Base-by-base conservation (phyloP, 768 basidiomycete genomes). In the Naganishia antarctica region DNA sequence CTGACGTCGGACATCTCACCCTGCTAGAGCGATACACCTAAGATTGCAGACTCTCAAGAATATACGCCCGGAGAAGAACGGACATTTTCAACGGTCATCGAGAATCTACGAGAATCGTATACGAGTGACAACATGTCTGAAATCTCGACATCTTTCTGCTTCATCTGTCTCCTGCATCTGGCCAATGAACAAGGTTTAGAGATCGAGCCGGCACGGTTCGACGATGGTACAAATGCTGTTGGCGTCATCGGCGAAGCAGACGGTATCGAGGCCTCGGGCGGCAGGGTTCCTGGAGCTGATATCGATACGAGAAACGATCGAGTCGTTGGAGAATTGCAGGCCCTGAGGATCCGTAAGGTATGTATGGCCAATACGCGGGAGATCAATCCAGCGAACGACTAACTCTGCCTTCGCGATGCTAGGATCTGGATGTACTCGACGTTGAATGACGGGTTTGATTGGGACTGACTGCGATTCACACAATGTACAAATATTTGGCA, bases 121-220 rank as follows among this genome's bases (percentile, higher is more conserved):
- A 91, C 94, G 0, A 80, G 80, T 64, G 93, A 97, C 45, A 97
- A 94, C 81, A 89, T 98, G 87, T 88, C 88, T 43, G 96, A 99
- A 68, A 96, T 98, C 74, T 96, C 92, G 76, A 98, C 96, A 16
- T 94, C 91, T 68, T 98, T 94, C 85, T 98, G 94, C 76, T 99
- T 98, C 81, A 99, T 98, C 76, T 98, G 96, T 73, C 80, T 98
- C 26, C 80, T 99, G 18, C 96, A 98, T 80, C 79, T 98, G 46
- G 94, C 94, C 18, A 98, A 99, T 74, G 96, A 98, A 79, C 89
- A 91, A 71, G 96, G 94, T 1, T 81, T 98, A 51, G 88, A 87
- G 73, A 83, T 99, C 37, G 88, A 79, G 67, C 70, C 76, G 9
- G 77, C 73, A 5, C 53, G 77, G 26, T 73, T 71, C 47, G 65